These are phyloP conservation scores for Pseudogymnoascus sp. DNA, from an alignment of 2,329 filamentous ascomycete genomes.

Conservation along the genomic window DNA sequence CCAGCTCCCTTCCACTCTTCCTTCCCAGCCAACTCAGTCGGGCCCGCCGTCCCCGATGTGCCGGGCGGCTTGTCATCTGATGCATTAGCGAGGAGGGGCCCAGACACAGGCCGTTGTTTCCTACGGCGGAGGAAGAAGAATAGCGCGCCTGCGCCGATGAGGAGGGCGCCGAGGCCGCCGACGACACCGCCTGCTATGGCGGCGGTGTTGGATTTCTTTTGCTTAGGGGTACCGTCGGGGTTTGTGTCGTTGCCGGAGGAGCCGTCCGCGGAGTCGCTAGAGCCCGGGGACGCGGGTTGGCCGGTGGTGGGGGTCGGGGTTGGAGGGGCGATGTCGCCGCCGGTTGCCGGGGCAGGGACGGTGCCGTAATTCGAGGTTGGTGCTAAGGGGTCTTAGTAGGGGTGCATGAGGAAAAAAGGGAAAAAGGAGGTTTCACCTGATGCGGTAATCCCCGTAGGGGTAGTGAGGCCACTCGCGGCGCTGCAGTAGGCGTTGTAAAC, in stretches of 20 bases:
- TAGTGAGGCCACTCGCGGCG: constrained; percentile 36
- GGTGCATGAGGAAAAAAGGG: neutral
- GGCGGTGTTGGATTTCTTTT: neutral
- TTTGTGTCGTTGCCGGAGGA: neutral
- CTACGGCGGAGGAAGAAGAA: neutral
- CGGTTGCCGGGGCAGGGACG: neutral
- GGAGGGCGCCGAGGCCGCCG: neutral
- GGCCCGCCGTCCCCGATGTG: neutral
- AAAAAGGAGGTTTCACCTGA: constrained; percentile 25
- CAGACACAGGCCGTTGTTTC: neutral
- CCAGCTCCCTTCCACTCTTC: neutral
- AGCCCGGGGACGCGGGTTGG: neutral
- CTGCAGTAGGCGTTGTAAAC: constrained; percentile 42
- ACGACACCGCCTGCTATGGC: neutral
- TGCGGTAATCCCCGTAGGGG: constrained; percentile 33
- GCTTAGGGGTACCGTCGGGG: neutral
- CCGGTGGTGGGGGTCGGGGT: neutral
- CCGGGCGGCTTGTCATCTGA: neutral
- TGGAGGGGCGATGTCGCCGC: neutral
- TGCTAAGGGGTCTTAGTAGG: neutral
- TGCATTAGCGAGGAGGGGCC: neutral
- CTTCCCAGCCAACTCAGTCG: neutral
- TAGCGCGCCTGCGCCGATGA: neutral
- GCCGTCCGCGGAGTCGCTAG: neutral
- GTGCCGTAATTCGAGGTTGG: neutral